A percentile compares a stretch with the other conserved stretches of the same genome.
Evolutionary conservation across 306 rosid genomes (phyloP).

Genomic region (Vigna angularis): DNA sequence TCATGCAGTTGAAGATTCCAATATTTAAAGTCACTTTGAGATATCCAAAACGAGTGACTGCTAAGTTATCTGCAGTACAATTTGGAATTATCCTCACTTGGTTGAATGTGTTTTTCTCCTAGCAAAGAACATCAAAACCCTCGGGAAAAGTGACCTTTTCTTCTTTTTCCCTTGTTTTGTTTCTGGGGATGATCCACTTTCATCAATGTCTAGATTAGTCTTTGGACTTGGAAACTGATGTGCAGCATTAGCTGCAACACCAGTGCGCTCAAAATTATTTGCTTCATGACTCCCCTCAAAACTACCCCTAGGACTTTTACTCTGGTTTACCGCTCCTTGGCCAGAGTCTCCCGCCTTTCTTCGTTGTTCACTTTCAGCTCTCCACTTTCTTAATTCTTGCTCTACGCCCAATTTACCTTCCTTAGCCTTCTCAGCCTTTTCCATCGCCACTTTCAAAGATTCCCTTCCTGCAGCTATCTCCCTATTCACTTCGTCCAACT

Average conservation of each 20-base stretch:
- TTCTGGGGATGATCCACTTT: slow-evolving; percentile 65
- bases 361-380: slow-evolving; percentile 87
- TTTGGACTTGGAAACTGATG: slow-evolving; percentile 62
- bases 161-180: slow-evolving; percentile 70
- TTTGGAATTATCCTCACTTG: slow-evolving; percentile 56
- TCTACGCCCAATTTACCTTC: slow-evolving; percentile 97
- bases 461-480: slow-evolving; percentile 83
- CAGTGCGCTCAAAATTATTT: slow-evolving; percentile 42
- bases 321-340: slow-evolving; percentile 56
- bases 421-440: slow-evolving; percentile 94
- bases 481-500: slow-evolving; percentile 76
- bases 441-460: slow-evolving; percentile 80
- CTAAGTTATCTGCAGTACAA: slow-evolving; percentile 47
- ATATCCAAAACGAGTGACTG: slow-evolving; percentile 40
- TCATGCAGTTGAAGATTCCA: slow-evolving; percentile 24
- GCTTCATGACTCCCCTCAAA: slow-evolving; percentile 68
- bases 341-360: slow-evolving; percentile 73
- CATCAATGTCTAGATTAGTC: slow-evolving; percentile 41
- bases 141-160: slow-evolving; percentile 77
- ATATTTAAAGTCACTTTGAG: slow-evolving; percentile 57
- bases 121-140: slow-evolving; percentile 89
- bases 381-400: slow-evolving; percentile 94
- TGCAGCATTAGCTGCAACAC: slow-evolving; percentile 41
- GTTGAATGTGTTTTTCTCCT: slow-evolving; percentile 62
- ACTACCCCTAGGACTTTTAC: slow-evolving; percentile 74